Evolutionary conservation across 73 alveolate species (phyloP), one percentile per base, ranked within the genome.

Genomic region (Urostyla sp.): DNA sequence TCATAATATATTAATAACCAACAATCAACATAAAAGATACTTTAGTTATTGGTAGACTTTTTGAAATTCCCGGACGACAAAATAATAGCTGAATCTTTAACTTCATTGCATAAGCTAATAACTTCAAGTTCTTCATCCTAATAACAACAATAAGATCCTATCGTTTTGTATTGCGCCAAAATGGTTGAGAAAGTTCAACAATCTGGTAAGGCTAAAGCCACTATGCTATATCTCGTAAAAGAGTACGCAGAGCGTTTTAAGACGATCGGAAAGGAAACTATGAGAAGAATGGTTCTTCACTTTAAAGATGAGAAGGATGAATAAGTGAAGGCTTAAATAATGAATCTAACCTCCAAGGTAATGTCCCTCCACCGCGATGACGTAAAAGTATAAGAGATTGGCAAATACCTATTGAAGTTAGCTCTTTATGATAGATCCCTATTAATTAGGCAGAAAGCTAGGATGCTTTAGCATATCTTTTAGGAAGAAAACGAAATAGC

Each of bases 191-290:
- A 63, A 40, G 44, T 63, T 16, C 1, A n/a, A n/a, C n/a, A 10
- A 1, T 49, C 83, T 24, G 60, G 60, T 8, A 45, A 54, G 30
- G 83, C 83, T 27, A 69, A 69, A 31, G 83, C 83, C 6, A 69
- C 83, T 27, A 69, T 69, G 83, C 44, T 69, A 48, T 45, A 49
- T 16, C 40, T 69, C 21, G 15, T 69, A 7, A 48, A 45, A 16
- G 83, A 69, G 48, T 69, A 37, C 34, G 21, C 49, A 1, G 83
- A 44, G 20, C 20, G 83, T 4, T 69, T 69, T 59, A 67, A 67
- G 16, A 46, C 83, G n/a, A 16, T 69, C 1, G 40, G 66, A 49
- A 69, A 48, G 48, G 83, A 69, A 46, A 69, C 83, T 20, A 46
- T 69, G 26, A 69, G 83, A 49, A 69, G 83, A 69, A 20, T 69